phyloP scores from a whole-genome alignment of 371 early-diverging fungal genomes.

The Mucor lusitanicus region DNA sequence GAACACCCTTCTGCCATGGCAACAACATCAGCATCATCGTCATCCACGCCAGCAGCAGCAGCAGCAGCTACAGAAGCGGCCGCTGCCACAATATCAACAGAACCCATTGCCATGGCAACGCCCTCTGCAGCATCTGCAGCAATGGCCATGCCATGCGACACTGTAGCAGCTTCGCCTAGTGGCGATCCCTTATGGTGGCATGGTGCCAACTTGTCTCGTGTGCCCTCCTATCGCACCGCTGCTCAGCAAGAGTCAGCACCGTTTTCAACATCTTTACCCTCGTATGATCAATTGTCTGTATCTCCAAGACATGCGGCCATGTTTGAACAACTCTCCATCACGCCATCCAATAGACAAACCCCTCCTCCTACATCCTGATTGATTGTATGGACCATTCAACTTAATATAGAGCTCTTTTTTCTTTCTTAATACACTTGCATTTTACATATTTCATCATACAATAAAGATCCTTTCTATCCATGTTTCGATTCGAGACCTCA shows the following conservation, averaged over 20 bases:
- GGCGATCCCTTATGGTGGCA: constrained; percentile 35
- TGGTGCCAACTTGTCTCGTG: constrained; percentile 39
- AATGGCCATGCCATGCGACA: not conserved
- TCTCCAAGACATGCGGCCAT: constrained; percentile 19
- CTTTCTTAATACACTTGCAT: not conserved
- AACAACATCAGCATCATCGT: not conserved
- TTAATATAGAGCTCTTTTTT: not conserved
- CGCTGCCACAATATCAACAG: not conserved
- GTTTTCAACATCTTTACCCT: constrained; percentile 43
- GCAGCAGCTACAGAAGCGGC: not conserved
- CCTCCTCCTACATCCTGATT: not conserved
- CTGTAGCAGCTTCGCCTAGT: not conserved
- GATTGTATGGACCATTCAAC: not conserved
- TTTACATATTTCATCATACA: not conserved
- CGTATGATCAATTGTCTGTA: constrained; percentile 32
- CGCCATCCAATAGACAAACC: not conserved
- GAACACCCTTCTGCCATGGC: not conserved
- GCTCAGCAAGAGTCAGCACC: constrained; percentile 34
- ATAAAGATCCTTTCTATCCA: not conserved
- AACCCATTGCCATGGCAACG: not conserved
- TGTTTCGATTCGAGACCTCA: not conserved
- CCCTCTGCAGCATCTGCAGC: not conserved
- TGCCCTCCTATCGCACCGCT: constrained; percentile 48
- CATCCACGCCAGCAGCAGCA: too few relatives aligned
- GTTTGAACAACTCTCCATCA: constrained; percentile 15